A percentile compares a stretch with the other conserved stretches of the same genome.
These are phyloP conservation scores for Tuber brumale DNA, from an alignment of 495 filamentous ascomycete genomes.

Conservation along the genomic window DNA sequence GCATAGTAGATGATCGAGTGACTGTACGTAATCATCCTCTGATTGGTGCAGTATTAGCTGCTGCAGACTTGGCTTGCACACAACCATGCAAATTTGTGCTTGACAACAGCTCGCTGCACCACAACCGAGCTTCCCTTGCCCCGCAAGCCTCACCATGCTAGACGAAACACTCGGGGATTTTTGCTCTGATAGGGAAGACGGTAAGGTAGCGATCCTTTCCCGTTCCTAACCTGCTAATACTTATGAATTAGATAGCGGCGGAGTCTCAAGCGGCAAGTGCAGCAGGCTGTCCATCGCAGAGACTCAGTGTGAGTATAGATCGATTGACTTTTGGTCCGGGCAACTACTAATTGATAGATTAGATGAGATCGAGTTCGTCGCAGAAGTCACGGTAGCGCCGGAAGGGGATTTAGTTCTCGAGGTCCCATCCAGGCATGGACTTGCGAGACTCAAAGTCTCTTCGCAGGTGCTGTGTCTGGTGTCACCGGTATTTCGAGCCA, in stretches of 20 bases:
- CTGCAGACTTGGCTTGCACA: background rate
- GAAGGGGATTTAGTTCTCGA: conserved; percentile 30
- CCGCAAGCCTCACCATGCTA: background rate
- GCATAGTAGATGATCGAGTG: background rate
- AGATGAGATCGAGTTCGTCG: background rate
- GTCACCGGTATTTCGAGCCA: conserved; percentile 35
- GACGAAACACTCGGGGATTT: background rate
- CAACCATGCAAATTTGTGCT: background rate
- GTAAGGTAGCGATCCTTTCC: background rate
- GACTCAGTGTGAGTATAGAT: background rate
- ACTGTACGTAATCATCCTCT: background rate
- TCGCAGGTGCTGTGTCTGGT: conserved; percentile 31
- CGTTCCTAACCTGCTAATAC: background rate
- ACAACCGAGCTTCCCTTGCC: background rate
- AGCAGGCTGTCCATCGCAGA: background rate
- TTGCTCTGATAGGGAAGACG: background rate
- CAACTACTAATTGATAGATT: background rate
- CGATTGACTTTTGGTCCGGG: background rate
- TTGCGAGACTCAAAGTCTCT: conserved; percentile 24
- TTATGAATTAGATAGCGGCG: background rate
- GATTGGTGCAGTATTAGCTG: background rate
- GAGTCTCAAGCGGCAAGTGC: background rate
- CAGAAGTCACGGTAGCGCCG: conserved; percentile 3
- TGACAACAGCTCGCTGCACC: background rate
- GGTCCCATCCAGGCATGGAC: conserved; percentile 8